Evolutionary conservation across 208 protist species (phyloP).

Genomic region (Crithidia acanthocephali): DNA sequence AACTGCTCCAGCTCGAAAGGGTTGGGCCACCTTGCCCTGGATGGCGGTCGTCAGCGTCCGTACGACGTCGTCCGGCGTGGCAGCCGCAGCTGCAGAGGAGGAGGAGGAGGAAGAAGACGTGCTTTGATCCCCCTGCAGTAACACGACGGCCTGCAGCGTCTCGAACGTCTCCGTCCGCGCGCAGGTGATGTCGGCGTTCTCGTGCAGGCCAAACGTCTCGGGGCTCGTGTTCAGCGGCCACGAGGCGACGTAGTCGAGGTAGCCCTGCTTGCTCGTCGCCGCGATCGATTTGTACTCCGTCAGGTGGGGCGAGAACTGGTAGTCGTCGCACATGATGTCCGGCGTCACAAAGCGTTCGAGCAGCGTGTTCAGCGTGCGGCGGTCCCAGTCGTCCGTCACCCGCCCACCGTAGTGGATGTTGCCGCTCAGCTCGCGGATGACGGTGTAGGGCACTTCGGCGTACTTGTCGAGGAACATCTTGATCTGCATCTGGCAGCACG

Average conservation of each 20-base stretch:
- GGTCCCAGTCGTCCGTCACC: conserved; percentile 99
- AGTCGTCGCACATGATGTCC: conserved; percentile 92
- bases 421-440: conserved; percentile 96
- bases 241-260: conserved; percentile 89
- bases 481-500: conserved; percentile 93
- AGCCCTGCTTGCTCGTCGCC: conserved; percentile 76
- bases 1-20: conserved; percentile 92
- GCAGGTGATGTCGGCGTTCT: conserved; percentile 98
- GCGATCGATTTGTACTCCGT: conserved; percentile 86
- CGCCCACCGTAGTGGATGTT: conserved; percentile 99
- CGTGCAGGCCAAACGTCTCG: conserved; percentile 97
- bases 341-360: conserved; percentile 93
- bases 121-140: conserved; percentile 75
- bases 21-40: conserved; percentile 61
- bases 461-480: conserved; percentile 98
- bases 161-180: conserved; percentile 93
- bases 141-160: conserved; percentile 85
- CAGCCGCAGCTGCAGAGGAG: conserved; percentile 11
- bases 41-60: conserved; percentile 84
- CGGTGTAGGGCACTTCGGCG: conserved; percentile 96
- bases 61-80: conserved; percentile 86
- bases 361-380: conserved; percentile 95
- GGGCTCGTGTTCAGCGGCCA: conserved; percentile 96
- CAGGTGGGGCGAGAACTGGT: conserved; percentile 83
- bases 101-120: conserved; percentile 5